Evolutionary conservation across 768 basidiomycete genomes (phyloP), one percentile per base, ranked within the genome.

Genomic region (Ramaria rubella): DNA sequence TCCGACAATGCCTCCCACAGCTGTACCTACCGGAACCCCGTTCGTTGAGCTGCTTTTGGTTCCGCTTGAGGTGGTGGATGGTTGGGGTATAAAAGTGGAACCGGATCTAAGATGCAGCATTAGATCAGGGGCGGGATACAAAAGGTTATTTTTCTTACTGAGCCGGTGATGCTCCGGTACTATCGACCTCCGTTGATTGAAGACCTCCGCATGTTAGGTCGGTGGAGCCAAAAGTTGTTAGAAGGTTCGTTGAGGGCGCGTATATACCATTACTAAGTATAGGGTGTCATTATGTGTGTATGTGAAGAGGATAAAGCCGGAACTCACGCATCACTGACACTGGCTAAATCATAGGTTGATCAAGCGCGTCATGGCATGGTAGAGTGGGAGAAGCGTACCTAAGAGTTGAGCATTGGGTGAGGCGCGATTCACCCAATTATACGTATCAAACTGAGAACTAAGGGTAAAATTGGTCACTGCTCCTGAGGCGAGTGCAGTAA

Each of bases 361-460:
- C 15, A 26, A 26, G 24, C 34, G 29, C 6, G 12, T 19, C 36
- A 30, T 21, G 19, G 26, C 17, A 55, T 12, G 46, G 27, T 26
- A 12, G n/a, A 6, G 7, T 31, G 14, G 21, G 19, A 30, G n/a
- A 42, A 42, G 65, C 73, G 62, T 52, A 78, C 81, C 74, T 52
- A 81, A 60, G 15, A 81, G 59, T 33, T 64, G 63, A 5, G 62
- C 60, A n/a, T 60, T 59, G 4, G 76, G 72, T 46, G 66, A 63
- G 5, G 72, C 75, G 5, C 74, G 69, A 58, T 78, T 72, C 49
- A 76, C 76, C 58, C 67, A 77, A 0, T 75, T 75, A 54, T 76
- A 73, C 1, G 58, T 60, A 57, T 76, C 68, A 55, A 74, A 74
- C 1, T 64, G 65, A 1, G 64, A 57, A 4, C 66, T 69, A 53